Base-by-base conservation (phyloP, 768 basidiomycete genomes). In the Auriculariales sp. region DNA sequence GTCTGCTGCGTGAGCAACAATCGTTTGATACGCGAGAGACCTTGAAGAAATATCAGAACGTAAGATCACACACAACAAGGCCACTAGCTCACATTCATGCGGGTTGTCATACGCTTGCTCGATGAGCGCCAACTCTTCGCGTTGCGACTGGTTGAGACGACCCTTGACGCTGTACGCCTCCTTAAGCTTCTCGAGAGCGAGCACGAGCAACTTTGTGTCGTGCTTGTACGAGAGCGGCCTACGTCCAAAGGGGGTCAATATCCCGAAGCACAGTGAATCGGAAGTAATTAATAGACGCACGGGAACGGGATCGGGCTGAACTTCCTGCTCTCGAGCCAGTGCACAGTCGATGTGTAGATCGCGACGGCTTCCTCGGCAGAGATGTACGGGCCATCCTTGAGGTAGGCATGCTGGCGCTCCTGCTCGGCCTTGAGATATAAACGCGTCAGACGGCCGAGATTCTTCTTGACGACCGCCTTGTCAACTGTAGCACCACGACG, bases 81-180 rank as follows among this genome's bases (percentile, higher is more conserved):
- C 50, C 19, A 1, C 11, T 1, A 15, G 47, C 75, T 58, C 57
- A 81, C 92, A 97, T 72, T 99, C 95, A 65, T 98, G 95, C 27
- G 95, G 95, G 61, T 98, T 98, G 64, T 99, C 95, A 63, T 98
- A 98, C 3, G 94, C 94, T 66, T 99, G 95, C 61, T 99, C 95
- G 53, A 99, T 95, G 47, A 99, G 73, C 11, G 95, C 95, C 48
- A 99, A 71, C 64, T 99, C 95, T 62, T 99, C 95, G 59, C 95
- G 81, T 64, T 99, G 95, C 22, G 90, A 93, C 64, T 97, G 94
- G 63, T 99, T 99, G 45, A 99, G 71, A 55, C 95, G 90, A 30
- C 78, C 94, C 66, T 99, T 95, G 47, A 99, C 95, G 12, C 85
- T 90, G 66, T 99, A 99, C 3, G 95, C 95, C 67, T 98, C 95